Conservation (phyloP, 495 filamentous ascomycete genomes). For the Glutinoglossum americanum region DNA sequence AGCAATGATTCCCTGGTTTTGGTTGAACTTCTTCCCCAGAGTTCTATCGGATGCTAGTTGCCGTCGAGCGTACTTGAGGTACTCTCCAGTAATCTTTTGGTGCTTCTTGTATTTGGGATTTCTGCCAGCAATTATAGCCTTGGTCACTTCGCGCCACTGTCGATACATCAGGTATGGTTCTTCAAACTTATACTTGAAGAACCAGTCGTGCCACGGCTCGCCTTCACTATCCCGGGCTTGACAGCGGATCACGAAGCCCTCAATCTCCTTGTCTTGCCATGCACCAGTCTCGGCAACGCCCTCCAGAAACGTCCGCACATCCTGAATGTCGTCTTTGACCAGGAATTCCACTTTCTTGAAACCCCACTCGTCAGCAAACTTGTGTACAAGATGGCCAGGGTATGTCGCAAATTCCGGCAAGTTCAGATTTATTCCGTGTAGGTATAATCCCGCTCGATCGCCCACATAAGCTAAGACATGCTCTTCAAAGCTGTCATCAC, state of each 20-base stretch:
- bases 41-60: conserved; percentile 42
- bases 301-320: conserved; percentile 63
- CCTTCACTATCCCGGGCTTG: conserved; percentile 31
- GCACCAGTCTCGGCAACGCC: conserved; percentile 62
- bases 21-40: conserved; percentile 42
- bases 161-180: conserved; percentile 97
- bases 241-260: conserved; percentile 92
- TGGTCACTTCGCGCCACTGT: conserved; percentile 95
- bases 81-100: conserved; percentile 72
- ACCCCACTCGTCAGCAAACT: conserved; percentile 83
- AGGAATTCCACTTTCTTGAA: conserved; percentile 75
- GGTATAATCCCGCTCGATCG: conserved; percentile 74
- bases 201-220: conserved; percentile 59
- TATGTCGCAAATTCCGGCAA: conserved; percentile 75
- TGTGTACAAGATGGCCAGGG: conserved; percentile 51
- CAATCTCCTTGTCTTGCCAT: conserved; percentile 77
- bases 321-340: conserved; percentile 46
- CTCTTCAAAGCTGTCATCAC: conserved; percentile 90
- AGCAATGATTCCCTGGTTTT: conserved; percentile 91
- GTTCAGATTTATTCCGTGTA: conserved; percentile 93
- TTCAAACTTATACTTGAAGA: conserved; percentile 99
- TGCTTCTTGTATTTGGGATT: conserved; percentile 67
- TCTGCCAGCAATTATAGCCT: conserved; percentile 59
- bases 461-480: conserved; percentile 79
- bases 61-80: conserved; percentile 57